phyloP scores from a whole-genome alignment of 768 basidiomycete species.

The Lactifluus hygrophoroides region DNA sequence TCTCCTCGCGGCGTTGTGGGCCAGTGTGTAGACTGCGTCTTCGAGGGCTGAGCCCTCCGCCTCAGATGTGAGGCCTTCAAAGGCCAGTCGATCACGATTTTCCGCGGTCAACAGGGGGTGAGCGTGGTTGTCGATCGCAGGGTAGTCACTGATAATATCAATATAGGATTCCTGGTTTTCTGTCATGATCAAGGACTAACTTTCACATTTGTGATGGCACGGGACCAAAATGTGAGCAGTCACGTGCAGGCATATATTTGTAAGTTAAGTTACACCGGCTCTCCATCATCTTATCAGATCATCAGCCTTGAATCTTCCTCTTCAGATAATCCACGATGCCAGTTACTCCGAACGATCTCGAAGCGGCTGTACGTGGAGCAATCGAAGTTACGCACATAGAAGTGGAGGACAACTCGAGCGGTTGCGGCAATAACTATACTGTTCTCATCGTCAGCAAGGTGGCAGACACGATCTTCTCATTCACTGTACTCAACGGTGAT shows the following conservation, averaged over 20 bases:
- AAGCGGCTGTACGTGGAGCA: slow-evolving; percentile 52
- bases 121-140: slow-evolving; percentile 73
- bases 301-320: not conserved
- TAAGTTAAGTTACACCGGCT: too few species aligned
- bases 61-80: slow-evolving; percentile 62
- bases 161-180: not conserved
- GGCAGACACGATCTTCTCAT: slow-evolving; percentile 17
- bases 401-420: slow-evolving; percentile 69
- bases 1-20: slow-evolving; percentile 47
- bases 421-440: slow-evolving; percentile 73
- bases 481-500: not conserved
- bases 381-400: slow-evolving; percentile 61
- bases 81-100: slow-evolving; percentile 38
- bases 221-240: too few species aligned
- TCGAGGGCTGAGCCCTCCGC: slow-evolving; percentile 44
- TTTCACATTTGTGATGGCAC: too few species aligned
- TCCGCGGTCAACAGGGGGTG: slow-evolving; percentile 54
- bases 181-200: not conserved
- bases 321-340: slow-evolving; percentile 40
- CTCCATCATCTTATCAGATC: slow-evolving; percentile 21
- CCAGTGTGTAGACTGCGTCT: slow-evolving; percentile 49
- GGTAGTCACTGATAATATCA: slow-evolving; percentile 27
- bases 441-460: slow-evolving; percentile 74
- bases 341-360: slow-evolving; percentile 45
- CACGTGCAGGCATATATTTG: too few species aligned